Evolutionary conservation across 2,329 filamentous ascomycete genomes (phyloP), one percentile per base, ranked within the genome.

Genomic region (Sclerotinia glacialis): DNA sequence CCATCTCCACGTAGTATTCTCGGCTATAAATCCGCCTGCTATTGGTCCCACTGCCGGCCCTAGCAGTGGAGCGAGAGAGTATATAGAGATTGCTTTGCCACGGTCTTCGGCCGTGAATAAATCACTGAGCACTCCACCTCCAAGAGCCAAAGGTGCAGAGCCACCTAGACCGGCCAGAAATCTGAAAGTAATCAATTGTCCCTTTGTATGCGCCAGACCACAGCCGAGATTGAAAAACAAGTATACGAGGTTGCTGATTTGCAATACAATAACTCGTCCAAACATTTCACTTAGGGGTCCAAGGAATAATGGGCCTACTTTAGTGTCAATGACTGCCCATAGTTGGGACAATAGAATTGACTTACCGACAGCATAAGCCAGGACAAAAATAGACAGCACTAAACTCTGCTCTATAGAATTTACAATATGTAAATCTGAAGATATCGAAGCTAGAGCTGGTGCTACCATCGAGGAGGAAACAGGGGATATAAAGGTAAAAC

Each of bases 271-370:
- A 49, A 78, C 72, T 2, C 83, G 72, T 0, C 83, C 83, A 62
- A 80, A 84, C 0, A 83, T 74, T 67, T 85, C 83, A 0, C 82
- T 82, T 6, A 83, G 75, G 0, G 88, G 87, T 1, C 88, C 89
- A 83, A 88, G 90, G 5, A 90, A 67, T 1, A 76, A 66, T 0
- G 81, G 81, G 0, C 81, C 81, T 34, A 79, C 78, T 28, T 80
- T 79, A 69, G 21, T 52, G 31, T 65, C 18, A 65, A 23, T 31
- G 18, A 26, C 26, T 59, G 42, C 11, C 23, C 40, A 34, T 9
- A 44, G 9, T 18, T 40, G 31, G 21, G 12, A 26, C 3, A 4
- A 40, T 26, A 47, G 16, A 52, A 40, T 50, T 9, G 16, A 59
- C 31, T 37, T 58, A 58, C 63, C 63, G 31, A 65, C n/a, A 3